These are phyloP conservation scores for Penicillium griseofulvum DNA, from an alignment of 2,329 filamentous ascomycete species.

Conservation along the genomic window DNA sequence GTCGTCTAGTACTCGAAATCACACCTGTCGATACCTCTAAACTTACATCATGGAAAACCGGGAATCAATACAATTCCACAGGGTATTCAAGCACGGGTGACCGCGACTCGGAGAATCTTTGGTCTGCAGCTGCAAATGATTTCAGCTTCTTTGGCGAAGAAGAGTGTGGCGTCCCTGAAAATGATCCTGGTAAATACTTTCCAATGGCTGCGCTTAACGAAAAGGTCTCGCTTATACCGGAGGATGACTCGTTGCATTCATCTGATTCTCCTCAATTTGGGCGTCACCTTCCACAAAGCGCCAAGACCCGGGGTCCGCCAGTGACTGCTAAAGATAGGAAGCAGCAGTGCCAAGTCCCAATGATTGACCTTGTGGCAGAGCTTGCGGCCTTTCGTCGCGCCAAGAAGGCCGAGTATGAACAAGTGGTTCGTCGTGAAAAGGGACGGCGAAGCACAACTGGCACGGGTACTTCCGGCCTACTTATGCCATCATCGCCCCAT, in stretches of 20 bases:
- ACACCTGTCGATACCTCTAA: constrained; percentile 32
- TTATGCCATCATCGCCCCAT: constrained; percentile 18
- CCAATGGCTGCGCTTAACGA: constrained; percentile 45
- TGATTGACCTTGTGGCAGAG: constrained; percentile 53
- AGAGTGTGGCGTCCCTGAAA: constrained; percentile 52
- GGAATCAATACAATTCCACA: constrained; percentile 47
- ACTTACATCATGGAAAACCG: constrained; percentile 38
- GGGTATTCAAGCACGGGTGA: constrained; percentile 59
- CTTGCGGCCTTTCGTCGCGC: constrained; percentile 55
- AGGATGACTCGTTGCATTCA: constrained; percentile 26
- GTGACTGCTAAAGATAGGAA: constrained; percentile 2
- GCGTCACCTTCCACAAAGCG: constrained; percentile 11
- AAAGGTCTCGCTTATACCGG: constrained; percentile 44
- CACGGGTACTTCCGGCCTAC: constrained; percentile 14
- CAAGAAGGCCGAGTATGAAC: constrained; percentile 51
- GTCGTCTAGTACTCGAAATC: constrained; percentile 57
- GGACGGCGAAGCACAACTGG: constrained; percentile 28
- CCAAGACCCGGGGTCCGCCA: neutral
- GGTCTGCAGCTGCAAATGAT: constrained; percentile 58
- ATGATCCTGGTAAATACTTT: constrained; percentile 45
- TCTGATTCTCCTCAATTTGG: constrained; percentile 11
- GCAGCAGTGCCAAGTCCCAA: constrained; percentile 14
- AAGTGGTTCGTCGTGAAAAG: constrained; percentile 26
- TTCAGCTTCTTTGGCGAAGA: constrained; percentile 62
- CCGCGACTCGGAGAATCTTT: constrained; percentile 57